Conservation (phyloP, 2,329 filamentous ascomycete species). For the Xylariaceae sp. region DNA sequence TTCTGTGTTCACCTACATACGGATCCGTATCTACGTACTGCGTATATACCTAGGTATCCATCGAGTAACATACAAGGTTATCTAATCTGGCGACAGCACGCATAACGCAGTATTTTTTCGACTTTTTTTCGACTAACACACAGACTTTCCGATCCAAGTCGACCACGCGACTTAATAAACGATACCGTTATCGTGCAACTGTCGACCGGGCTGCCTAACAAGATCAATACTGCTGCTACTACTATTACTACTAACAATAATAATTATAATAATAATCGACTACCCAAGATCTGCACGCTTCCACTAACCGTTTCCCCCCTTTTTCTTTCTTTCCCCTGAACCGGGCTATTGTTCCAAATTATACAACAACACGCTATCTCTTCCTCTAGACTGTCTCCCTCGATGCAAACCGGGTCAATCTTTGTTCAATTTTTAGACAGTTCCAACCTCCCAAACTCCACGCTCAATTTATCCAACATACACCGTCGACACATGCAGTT, state of each 20-base stretch:
- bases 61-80: too few species aligned
- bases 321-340: conserved; percentile 20
- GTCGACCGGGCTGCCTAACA: conserved; percentile 9
- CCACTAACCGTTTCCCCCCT: not conserved
- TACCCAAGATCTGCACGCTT: conserved; percentile 13
- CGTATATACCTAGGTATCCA: not conserved
- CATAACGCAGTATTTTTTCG: too few species aligned
- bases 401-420: not conserved
- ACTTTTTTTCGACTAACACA: not conserved
- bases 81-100: too few species aligned
- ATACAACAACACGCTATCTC: not conserved
- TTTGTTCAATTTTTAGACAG: not conserved
- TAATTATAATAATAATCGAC: conserved; percentile 21
- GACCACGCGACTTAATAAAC: conserved; percentile 4
- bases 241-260: too few species aligned
- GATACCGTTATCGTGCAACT: conserved; percentile 17
- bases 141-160: conserved; percentile 23
- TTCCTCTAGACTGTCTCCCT: not conserved
- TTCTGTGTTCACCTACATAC: too few species aligned
- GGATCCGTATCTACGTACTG: not conserved
- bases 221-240: too few species aligned
- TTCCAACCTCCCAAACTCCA: not conserved
- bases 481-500: not conserved
- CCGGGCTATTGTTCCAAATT: not conserved
- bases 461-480: not conserved